Percentiles rank a stretch among this genome's conserved stretches.
Evolutionary conservation across 352 stramenopile species (phyloP).

Genomic region (Globisporangium ultimum): DNA sequence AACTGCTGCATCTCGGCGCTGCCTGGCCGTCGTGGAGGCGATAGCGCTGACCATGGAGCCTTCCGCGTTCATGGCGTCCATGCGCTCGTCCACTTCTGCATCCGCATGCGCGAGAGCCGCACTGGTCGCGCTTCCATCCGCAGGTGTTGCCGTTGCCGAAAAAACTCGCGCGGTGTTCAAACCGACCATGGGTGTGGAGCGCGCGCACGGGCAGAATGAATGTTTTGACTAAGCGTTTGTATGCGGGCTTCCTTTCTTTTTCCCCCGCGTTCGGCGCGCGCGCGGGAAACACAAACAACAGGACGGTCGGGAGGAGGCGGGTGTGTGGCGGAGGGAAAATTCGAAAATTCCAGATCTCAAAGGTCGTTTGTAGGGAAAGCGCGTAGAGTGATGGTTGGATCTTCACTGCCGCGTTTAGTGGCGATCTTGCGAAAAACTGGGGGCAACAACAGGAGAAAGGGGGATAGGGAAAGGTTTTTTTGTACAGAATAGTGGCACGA

Average conservation of each 20-base stretch:
- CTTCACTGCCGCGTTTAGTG: not conserved
- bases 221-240: slow-evolving; percentile 14
- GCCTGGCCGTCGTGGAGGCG: too few species aligned
- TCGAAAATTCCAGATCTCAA: slow-evolving; percentile 17
- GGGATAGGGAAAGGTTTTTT: not conserved
- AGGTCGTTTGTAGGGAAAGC: slow-evolving; percentile 8
- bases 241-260: slow-evolving; percentile 8
- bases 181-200: not conserved
- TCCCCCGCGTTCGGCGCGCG: not conserved
- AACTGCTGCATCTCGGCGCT: not conserved
- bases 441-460: not conserved
- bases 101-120: not conserved
- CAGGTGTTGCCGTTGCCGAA: not conserved
- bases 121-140: not conserved
- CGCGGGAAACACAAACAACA: not conserved
- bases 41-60: too few species aligned
- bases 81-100: slow-evolving; percentile 6
- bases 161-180: slow-evolving; percentile 1
- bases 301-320: not conserved
- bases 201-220: slow-evolving; percentile 2
- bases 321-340: slow-evolving; percentile 9
- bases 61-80: too few species aligned
- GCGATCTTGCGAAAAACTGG: not conserved
- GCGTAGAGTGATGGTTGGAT: not conserved
- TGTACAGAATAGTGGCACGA: not conserved